Percentiles rank a stretch among this genome's conserved stretches.
Conservation (phyloP, 129 eudicot species). For the Tagetes erecta region DNA sequence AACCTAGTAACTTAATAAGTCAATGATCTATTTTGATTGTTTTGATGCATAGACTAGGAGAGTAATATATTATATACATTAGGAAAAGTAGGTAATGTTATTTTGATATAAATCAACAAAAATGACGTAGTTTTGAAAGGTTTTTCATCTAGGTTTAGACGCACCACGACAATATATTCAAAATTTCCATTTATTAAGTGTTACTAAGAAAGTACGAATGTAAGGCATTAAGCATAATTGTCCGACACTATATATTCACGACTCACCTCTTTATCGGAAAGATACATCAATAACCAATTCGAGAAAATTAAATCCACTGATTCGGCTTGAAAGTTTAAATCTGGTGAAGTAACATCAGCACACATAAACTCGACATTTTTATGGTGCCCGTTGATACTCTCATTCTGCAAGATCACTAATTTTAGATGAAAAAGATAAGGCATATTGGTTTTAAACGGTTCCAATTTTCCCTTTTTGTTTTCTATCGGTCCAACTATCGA, state of each 20-base stretch:
- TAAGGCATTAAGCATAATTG: background rate
- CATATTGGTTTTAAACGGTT: too few relatives aligned
- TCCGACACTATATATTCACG: background rate
- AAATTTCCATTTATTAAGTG: background rate
- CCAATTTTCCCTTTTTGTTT: too few relatives aligned
- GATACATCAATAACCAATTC: slow-evolving; percentile 87
- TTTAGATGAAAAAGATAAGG: background rate
- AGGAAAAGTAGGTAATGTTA: too few relatives aligned
- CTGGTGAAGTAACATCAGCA: slow-evolving; percentile 89
- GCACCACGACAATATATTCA: too few relatives aligned
- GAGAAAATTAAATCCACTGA: slow-evolving; percentile 83
- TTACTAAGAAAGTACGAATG: background rate
- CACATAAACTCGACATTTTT: slow-evolving; percentile 80
- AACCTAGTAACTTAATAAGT: too few relatives aligned
- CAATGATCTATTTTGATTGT: too few relatives aligned
- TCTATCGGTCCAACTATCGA: too few relatives aligned
- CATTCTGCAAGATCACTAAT: slow-evolving; percentile 61
- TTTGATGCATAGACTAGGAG: too few relatives aligned
- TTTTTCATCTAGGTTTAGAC: too few relatives aligned
- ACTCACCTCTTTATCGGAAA: slow-evolving; percentile 81
- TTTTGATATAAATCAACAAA: too few relatives aligned
- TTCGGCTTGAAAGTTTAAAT: slow-evolving; percentile 57
- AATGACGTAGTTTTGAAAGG: too few relatives aligned
- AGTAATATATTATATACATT: too few relatives aligned
- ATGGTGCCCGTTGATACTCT: slow-evolving; percentile 65